These are phyloP conservation scores for Aspergillus tubingensis DNA, from an alignment of 2,329 filamentous ascomycete species.

Conservation along the genomic window DNA sequence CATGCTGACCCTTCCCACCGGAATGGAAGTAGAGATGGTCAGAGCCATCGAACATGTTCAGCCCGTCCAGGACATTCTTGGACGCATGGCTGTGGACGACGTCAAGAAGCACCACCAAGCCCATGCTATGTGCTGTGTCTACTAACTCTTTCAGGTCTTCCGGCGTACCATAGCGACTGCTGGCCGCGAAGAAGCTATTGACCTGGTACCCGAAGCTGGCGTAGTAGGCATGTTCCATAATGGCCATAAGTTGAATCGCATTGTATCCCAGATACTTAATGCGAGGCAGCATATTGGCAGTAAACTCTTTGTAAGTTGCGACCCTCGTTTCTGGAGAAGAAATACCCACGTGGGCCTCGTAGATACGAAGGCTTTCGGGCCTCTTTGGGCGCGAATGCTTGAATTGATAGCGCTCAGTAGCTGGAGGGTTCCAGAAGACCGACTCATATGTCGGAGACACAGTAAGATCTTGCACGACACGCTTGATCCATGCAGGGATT, in stretches of 20 bases:
- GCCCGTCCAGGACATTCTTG: conserved; percentile 91
- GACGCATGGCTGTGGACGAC: conserved; percentile 97
- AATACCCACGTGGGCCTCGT: conserved; percentile 98
- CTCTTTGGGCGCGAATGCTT: conserved; percentile 80
- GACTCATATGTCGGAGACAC: conserved; percentile 94
- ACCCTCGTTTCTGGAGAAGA: conserved; percentile 87
- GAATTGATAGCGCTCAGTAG: conserved; percentile 75
- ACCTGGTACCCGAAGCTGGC: conserved; percentile 98
- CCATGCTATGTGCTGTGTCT: conserved; percentile 89
- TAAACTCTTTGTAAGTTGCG: conserved; percentile 97
- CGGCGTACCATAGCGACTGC: conserved; percentile 88
- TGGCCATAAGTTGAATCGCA: conserved; percentile 95
- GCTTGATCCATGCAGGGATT: conserved; percentile 94
- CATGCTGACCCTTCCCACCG: conserved; percentile 80
- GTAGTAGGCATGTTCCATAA: conserved; percentile 99
- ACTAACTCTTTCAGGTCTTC: conserved; percentile 97
- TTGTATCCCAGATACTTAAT: conserved; percentile 94
- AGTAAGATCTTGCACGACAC: conserved; percentile 87
- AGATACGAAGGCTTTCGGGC: conserved; percentile 83
- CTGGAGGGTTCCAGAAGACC: conserved; percentile 93
- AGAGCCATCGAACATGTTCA: conserved; percentile 94
- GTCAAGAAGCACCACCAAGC: conserved; percentile 87
- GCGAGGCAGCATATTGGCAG: conserved; percentile 82
- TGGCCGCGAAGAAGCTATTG: conserved; percentile 98
- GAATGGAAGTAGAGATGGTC: conserved; percentile 96